Evolutionary conservation across 2,329 filamentous ascomycete genomes (phyloP), one percentile per base, ranked within the genome.

Genomic region (Sordariomycetes sp.): DNA sequence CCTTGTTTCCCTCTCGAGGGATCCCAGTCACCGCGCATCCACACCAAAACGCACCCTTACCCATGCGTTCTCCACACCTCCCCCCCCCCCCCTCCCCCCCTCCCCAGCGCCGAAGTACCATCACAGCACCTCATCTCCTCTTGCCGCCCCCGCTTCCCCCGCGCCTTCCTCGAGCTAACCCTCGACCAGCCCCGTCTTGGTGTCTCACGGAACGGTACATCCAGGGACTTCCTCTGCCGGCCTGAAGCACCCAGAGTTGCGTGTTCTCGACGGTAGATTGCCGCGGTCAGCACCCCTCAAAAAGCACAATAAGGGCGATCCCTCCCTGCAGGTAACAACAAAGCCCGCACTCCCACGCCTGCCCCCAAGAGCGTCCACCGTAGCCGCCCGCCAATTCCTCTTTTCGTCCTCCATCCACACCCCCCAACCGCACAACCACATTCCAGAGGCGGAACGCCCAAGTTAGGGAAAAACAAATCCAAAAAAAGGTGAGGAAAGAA

Each of bases 361-460:
- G 10, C n/a, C 10, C 22, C 45, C 45, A 50, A 50, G 45, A 24
- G 45, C 22, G 45, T 50, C n/a, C 45, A 50, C 45, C 45, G 45
- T 50, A 20, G 22, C 10, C 22, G 45, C 45, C 45, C 20, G 15
- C 51, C 51, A 52, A n/a, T 28, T n/a, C 28, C 51, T 34, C 51
- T 52, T 52, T 52, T 32, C 51, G 28, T 52, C 24, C 51, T 52
- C 51, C 51, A 34, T 52, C 5, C 51, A 52, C 28, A 52, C 51
- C 55, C 34, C 55, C 48, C 48, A 15, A 22, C 50, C 52, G 45
- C n/a, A 52, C 45, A 52, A 56, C 39, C 32, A 48, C 55, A 56
- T 56, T 56, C 55, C 55, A 56, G 32, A 56, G 54, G 34, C 42
- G 39, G 50, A 42, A 35, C 12, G 20, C 45, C 20, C 20, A 57